Conservation (phyloP, 2,329 filamentous ascomycete genomes). For the Diaporthe sp. region DNA sequence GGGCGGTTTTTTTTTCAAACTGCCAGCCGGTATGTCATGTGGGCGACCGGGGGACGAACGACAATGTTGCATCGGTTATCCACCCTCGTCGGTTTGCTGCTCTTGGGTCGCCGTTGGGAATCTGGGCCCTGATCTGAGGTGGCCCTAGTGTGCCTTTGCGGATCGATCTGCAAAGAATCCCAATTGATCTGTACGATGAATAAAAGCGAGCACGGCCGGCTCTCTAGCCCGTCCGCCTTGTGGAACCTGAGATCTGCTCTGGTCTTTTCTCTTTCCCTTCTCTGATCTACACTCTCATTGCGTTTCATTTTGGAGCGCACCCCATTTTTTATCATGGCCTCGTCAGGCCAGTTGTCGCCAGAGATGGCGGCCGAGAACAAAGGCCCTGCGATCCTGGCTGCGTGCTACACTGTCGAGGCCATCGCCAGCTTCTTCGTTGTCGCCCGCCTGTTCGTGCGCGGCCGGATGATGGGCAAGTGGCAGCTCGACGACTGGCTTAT, state of each 20-base stretch:
- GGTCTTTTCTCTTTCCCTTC: background rate
- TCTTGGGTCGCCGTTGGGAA: background rate
- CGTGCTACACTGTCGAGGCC: slow-evolving; percentile 50
- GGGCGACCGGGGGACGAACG: slow-evolving; percentile 2
- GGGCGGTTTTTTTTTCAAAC: too few species aligned
- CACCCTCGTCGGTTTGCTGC: background rate
- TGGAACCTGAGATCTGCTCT: slow-evolving; percentile 22
- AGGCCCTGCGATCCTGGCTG: slow-evolving; percentile 52
- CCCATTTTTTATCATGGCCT: background rate
- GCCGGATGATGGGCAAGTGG: slow-evolving; percentile 50
- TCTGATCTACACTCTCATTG: slow-evolving; percentile 2
- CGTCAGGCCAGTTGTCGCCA: slow-evolving; percentile 26
- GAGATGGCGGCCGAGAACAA: slow-evolving; percentile 48
- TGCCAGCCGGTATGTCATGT: slow-evolving; percentile 2
- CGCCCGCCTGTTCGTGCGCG: slow-evolving; percentile 52
- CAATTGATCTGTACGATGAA: background rate
- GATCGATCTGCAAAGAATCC: slow-evolving; percentile 10
- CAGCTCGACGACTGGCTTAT: slow-evolving; percentile 56
- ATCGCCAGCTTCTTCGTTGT: slow-evolving; percentile 51
- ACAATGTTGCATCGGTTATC: slow-evolving; percentile 1
- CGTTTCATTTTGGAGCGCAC: background rate
- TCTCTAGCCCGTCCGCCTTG: background rate
- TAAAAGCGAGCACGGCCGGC: slow-evolving; percentile 29
- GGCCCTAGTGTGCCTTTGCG: slow-evolving; percentile 16
- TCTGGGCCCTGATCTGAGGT: slow-evolving; percentile 15